phyloP scores from a whole-genome alignment of 2,329 filamentous ascomycete genomes.

The Lachnellula cervina region DNA sequence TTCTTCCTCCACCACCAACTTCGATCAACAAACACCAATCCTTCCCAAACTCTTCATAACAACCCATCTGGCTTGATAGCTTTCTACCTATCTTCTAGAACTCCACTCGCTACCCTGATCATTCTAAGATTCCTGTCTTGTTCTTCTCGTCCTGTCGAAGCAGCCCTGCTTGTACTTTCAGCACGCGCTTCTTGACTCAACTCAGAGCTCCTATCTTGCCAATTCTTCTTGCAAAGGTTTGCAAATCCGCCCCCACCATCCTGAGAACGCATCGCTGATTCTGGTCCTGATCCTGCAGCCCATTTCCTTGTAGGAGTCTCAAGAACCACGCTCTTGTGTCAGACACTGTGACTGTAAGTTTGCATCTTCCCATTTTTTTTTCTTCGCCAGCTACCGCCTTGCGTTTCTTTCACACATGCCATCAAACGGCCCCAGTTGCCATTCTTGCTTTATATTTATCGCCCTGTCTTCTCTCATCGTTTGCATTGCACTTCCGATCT shows the following conservation, averaged over 20 bases:
- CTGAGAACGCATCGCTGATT: slow-evolving; percentile 11
- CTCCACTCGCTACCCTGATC: slow-evolving; percentile 28
- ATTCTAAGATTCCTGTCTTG: slow-evolving; percentile 19
- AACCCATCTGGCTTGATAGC: slow-evolving; percentile 33
- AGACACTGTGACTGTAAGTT: slow-evolving; percentile 25
- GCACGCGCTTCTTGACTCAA: slow-evolving; percentile 7
- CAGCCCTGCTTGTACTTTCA: slow-evolving; percentile 10
- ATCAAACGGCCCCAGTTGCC: not conserved
- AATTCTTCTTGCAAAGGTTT: slow-evolving; percentile 19
- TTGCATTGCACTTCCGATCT: not conserved
- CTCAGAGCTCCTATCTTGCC: slow-evolving; percentile 3
- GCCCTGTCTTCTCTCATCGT: not conserved
- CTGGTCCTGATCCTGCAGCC: slow-evolving; percentile 7
- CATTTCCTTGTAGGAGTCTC: slow-evolving; percentile 13
- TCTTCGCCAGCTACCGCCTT: not conserved
- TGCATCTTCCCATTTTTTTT: not conserved
- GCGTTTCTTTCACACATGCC: not conserved
- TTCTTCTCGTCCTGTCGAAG: slow-evolving; percentile 1
- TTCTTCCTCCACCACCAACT: slow-evolving; percentile 7
- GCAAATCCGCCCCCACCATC: not conserved
- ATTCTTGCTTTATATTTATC: not conserved
- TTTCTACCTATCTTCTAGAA: slow-evolving; percentile 35
- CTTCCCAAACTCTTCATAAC: slow-evolving; percentile 29
- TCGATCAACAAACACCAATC: slow-evolving; percentile 20
- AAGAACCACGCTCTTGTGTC: slow-evolving; percentile 14